phyloP scores from a whole-genome alignment of 441 rosid genomes.

The Eutrema salsugineum region DNA sequence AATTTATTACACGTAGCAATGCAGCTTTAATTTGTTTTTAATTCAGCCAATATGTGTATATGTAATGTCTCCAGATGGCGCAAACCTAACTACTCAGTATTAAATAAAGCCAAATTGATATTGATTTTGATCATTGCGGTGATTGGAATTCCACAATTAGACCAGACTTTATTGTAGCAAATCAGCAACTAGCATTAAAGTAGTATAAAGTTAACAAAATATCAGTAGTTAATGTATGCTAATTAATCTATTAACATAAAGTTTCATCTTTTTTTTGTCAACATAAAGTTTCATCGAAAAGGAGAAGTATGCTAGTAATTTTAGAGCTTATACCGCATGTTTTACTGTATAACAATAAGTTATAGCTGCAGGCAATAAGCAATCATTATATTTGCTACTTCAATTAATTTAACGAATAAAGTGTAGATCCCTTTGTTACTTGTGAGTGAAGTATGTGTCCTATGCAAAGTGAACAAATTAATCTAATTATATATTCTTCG shows the following conservation, averaged over 20 bases:
- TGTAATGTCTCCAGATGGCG: not conserved
- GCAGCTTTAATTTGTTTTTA: constrained; percentile 9
- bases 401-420: constrained; percentile 1
- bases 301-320: not conserved
- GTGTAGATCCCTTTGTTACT: constrained; percentile 7
- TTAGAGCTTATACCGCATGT: not conserved
- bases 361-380: constrained; percentile 7
- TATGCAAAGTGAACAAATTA: constrained; percentile 2
- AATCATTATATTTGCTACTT: constrained; percentile 8
- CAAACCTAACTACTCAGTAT: constrained; percentile 14
- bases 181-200: not conserved
- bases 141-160: constrained; percentile 1
- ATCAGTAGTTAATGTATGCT: not conserved
- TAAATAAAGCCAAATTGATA: not conserved
- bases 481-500: not conserved
- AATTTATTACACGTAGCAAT: constrained; percentile 9
- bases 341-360: constrained; percentile 1
- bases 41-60: not conserved
- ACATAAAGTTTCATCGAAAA: not conserved
- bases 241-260: not conserved
- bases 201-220: not conserved
- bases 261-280: too few relatives aligned
- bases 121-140: not conserved
- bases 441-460: constrained; percentile 6
- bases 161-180: constrained; percentile 3